phyloP scores from a whole-genome alignment of 305 asterid species.

The Andrographis paniculata region DNA sequence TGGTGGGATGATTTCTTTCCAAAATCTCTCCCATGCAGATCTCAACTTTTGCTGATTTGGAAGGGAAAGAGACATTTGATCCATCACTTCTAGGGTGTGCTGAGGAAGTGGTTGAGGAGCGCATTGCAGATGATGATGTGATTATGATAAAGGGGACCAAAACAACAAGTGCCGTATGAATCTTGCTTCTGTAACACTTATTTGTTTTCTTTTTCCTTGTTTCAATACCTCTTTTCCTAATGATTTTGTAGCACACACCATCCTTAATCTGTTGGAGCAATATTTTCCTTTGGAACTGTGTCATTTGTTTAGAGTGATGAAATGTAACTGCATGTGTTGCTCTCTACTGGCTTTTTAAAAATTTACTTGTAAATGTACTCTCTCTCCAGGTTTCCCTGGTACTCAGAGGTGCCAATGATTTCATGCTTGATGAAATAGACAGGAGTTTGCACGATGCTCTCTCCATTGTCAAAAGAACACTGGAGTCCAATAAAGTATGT shows the following conservation, averaged over 20 bases:
- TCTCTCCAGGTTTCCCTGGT: slow-evolving; percentile 47
- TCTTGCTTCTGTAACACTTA: not conserved
- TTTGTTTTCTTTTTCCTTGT: no score
- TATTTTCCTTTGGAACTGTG: not conserved
- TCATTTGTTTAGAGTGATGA: not conserved
- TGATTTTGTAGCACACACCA: no score
- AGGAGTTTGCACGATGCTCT: slow-evolving; percentile 74
- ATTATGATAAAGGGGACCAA: slow-evolving; percentile 93
- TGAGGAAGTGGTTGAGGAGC: slow-evolving; percentile 97
- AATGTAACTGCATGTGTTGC: not conserved
- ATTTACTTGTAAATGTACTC: no score
- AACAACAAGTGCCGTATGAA: slow-evolving; percentile 21
- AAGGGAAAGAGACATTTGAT: slow-evolving; percentile 98
- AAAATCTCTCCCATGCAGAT: slow-evolving; percentile 62
- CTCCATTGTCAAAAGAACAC: slow-evolving; percentile 62
- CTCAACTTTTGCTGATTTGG: slow-evolving; percentile 97
- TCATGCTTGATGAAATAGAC: slow-evolving; percentile 79
- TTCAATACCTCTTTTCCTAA: no score
- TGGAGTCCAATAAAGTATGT: slow-evolving; percentile 62
- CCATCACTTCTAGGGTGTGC: slow-evolving; percentile 81
- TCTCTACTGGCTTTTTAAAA: no score
- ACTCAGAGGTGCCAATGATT: slow-evolving; percentile 78
- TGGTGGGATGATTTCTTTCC: no score
- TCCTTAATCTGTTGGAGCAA: not conserved
- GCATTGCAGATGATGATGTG: slow-evolving; percentile 89